Base-by-base conservation (phyloP, 148 eudicot species). In the Vaccinium macrocarpon region DNA sequence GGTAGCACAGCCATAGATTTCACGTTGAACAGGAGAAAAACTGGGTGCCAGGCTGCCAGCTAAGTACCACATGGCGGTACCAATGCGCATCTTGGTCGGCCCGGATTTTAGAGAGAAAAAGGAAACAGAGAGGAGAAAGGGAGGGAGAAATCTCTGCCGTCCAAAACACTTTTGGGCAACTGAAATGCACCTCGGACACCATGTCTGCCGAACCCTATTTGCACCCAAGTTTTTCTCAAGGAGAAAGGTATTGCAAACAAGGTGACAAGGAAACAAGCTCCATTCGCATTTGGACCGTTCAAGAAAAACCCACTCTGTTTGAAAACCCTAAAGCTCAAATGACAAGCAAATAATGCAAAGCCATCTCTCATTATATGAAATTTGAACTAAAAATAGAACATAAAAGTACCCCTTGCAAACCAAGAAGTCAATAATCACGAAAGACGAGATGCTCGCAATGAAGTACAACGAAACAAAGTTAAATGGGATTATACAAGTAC, bases 301-400 rank as follows among this genome's bases (percentile, higher is more conserved):
- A 5, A 42, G 46, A 42, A 42, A 42, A 42, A 42, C 46, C 0
- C 46, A 55, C 59, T 57, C 23, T 61, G 8, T 61, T 25, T 68
- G 73, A 38, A 27, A 27, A 66, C 72, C 35, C 16, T 10, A 68
- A 13, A 13, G 73, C 16, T 68, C 73, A 27, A 25, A 68, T 13
- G 38, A 12, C 42, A 12, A 25, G 42, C 5, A 68, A 25, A 68
- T 29, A 66, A 23, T 13, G 73, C 73, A 68, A 68, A 0, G 19
- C 8, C 42, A 68, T 68, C 18, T 68, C 38, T 61, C 61, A 68
- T 68, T 1, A 50, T 25, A 29, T 46, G 55, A 78, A 59, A 6
- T 76, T 78, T 78, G 62, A 70, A 68, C 82, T 59, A 18, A 66
- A 55, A 55, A 50, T 19, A 52, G 42, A 46, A 80, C 38, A 51